Evolutionary conservation across 805 yeast genomes (phyloP).

Genomic region (Lipomyces anomalus): DNA sequence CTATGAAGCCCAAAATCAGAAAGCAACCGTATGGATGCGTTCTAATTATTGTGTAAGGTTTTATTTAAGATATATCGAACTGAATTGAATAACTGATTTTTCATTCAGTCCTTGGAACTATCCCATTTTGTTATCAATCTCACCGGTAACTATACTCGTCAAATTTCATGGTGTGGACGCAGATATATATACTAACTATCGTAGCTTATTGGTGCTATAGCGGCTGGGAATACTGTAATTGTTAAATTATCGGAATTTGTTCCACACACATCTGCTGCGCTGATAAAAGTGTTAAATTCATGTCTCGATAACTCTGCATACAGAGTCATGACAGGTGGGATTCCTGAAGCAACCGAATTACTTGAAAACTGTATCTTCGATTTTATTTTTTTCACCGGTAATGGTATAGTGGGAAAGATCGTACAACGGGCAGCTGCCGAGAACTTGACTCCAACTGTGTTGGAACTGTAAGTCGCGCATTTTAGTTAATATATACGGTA

Average conservation of each 20-base stretch:
- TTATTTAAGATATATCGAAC: no score
- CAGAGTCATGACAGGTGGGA: conserved; percentile 65
- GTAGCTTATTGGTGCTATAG: conserved; percentile 78
- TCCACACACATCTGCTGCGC: conserved; percentile 52
- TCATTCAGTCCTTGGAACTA: conserved; percentile 88
- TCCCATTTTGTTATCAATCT: conserved; percentile 59
- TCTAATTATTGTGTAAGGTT: conserved; percentile 60
- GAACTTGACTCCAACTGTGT: conserved; percentile 67
- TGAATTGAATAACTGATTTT: no score
- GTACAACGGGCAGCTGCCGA: conserved; percentile 80
- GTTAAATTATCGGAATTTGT: conserved; percentile 71
- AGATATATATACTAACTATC: no score
- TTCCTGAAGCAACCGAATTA: conserved; percentile 54
- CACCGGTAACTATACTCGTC: conserved; percentile 66
- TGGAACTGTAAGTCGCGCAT: conserved; percentile 65
- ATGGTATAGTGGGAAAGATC: conserved; percentile 65
- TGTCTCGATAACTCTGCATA: conserved; percentile 54
- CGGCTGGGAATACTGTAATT: conserved; percentile 78
- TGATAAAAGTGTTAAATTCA: conserved; percentile 50
- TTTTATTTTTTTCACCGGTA: conserved; percentile 83
- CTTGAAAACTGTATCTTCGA: conserved; percentile 60
- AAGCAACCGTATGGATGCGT: conserved; percentile 53
- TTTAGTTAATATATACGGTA: background rate
- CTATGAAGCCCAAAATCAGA: conserved; percentile 28
- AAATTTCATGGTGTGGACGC: no score